Percentiles rank a stretch among this genome's conserved stretches.
phyloP scores from a whole-genome alignment of 257 asterid genomes.

The Solanum chaucha region DNA sequence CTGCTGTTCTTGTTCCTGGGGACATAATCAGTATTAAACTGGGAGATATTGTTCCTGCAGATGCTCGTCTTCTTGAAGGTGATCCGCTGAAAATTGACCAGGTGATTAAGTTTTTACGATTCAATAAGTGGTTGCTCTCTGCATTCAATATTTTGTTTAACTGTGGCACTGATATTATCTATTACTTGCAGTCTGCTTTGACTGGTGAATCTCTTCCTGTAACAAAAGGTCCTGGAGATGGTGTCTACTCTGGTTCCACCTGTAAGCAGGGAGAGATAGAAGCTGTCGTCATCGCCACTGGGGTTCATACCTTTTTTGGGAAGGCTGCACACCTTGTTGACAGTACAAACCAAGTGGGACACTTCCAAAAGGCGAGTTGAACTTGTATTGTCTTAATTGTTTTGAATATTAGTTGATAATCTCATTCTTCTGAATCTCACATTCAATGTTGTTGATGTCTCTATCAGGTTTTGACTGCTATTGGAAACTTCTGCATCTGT shows the following conservation, averaged over 20 bases:
- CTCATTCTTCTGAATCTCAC: neutral
- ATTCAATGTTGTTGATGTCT: neutral
- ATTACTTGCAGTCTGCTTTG: conserved; percentile 76
- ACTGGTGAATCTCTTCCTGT: conserved; percentile 98
- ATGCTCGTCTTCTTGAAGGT: conserved; percentile 89
- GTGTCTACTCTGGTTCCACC: conserved; percentile 93
- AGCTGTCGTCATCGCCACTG: conserved; percentile 88
- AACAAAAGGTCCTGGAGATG: conserved; percentile 93
- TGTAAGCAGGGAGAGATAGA: conserved; percentile 97
- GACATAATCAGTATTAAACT: conserved; percentile 80
- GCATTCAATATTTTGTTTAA: neutral
- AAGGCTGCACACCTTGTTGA: conserved; percentile 99
- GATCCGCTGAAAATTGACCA: conserved; percentile 96
- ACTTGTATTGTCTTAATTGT: neutral
- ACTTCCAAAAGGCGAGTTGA: conserved; percentile 76
- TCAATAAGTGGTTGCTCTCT: neutral
- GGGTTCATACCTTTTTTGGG: conserved; percentile 96
- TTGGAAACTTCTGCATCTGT: conserved; percentile 96
- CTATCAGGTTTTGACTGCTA: conserved; percentile 82
- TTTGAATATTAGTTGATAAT: neutral
- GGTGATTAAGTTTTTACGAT: conserved; percentile 26
- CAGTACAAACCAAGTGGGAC: conserved; percentile 89
- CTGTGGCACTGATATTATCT: neutral
- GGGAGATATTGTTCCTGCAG: conserved; percentile 94
- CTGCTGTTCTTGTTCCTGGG: conserved; percentile 79